Conservation (phyloP, 257 asterid species). For the Jacaranda mimosifolia region DNA sequence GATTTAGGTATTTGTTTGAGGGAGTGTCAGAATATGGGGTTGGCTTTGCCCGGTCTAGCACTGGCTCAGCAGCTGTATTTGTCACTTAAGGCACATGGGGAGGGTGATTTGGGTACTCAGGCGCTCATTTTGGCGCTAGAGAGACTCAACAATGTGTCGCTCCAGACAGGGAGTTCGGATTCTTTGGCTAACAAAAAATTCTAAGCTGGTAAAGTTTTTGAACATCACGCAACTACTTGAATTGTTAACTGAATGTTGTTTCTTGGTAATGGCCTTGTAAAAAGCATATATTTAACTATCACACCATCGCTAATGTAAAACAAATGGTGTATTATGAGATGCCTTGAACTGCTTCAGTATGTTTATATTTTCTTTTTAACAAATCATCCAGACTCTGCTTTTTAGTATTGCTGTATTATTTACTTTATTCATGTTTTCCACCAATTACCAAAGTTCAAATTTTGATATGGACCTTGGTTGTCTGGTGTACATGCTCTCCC, state of each 20-base stretch:
- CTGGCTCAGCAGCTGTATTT: slow-evolving; percentile 92
- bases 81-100: slow-evolving; percentile 87
- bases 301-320: neutral
- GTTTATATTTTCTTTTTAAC: neutral
- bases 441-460: neutral
- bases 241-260: neutral
- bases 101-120: slow-evolving; percentile 90
- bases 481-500: neutral
- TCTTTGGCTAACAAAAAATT: slow-evolving; percentile 28
- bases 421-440: neutral
- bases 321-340: neutral
- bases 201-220: slow-evolving; percentile 38
- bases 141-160: slow-evolving; percentile 77
- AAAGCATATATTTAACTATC: neutral
- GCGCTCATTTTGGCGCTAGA: slow-evolving; percentile 86
- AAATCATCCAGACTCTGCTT: neutral
- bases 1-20: slow-evolving; percentile 94
- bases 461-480: neutral
- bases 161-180: slow-evolving; percentile 32
- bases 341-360: slow-evolving; percentile 13
- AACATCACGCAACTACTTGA: slow-evolving; percentile 15
- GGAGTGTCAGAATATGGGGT: slow-evolving; percentile 90
- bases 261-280: neutral
- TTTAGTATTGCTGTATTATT: neutral
- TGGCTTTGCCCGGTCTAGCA: slow-evolving; percentile 89